These are phyloP conservation scores for Zoysia matrella DNA, from an alignment of 202 grass and related monocot genomes.

Conservation along the genomic window DNA sequence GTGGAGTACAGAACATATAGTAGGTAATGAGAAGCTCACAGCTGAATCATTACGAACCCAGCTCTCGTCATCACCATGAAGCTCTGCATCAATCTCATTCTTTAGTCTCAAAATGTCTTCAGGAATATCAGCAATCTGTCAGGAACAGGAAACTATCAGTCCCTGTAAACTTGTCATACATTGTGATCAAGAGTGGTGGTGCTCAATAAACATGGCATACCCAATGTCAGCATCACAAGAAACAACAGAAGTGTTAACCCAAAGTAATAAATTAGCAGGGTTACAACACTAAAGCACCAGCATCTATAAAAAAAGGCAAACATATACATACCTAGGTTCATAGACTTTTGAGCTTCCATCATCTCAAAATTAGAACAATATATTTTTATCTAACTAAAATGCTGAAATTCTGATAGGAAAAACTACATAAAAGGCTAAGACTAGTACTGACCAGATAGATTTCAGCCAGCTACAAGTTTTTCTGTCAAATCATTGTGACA, in stretches of 20 bases:
- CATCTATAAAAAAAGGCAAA: not conserved
- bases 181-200: not conserved
- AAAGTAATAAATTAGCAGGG: too few relatives aligned
- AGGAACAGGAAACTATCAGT: slow-evolving; percentile 23
- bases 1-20: not conserved
- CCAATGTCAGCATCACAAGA: not conserved
- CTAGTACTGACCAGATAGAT: not conserved
- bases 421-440: not conserved
- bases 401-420: not conserved
- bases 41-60: slow-evolving; percentile 75
- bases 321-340: too few relatives aligned
- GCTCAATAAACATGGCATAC: not conserved
- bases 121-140: slow-evolving; percentile 62
- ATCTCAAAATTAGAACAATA: too few relatives aligned
- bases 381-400: not conserved
- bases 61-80: slow-evolving; percentile 80
- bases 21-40: slow-evolving; percentile 51
- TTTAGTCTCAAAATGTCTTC: slow-evolving; percentile 90
- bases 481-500: not conserved
- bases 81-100: slow-evolving; percentile 78
- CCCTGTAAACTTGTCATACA: not conserved
- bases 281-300: not conserved
- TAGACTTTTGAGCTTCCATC: too few relatives aligned
- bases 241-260: not conserved
- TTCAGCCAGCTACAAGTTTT: not conserved